A percentile compares a stretch with the other conserved stretches of the same genome.
phyloP scores from a whole-genome alignment of 352 stramenopile species.

The Globisporangium splendens region DNA sequence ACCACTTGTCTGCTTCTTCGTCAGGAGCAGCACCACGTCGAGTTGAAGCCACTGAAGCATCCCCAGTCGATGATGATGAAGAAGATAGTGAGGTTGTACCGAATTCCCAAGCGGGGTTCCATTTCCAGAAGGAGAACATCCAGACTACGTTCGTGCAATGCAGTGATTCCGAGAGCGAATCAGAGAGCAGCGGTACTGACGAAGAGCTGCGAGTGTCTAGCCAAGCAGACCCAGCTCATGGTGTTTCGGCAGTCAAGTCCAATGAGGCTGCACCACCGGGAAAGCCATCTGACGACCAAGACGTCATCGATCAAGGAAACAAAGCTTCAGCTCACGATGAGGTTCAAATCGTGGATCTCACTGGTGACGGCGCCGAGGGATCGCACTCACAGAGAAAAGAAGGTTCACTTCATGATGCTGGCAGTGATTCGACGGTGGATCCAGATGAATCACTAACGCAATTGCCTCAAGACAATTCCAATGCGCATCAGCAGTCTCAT shows the following conservation, averaged over 20 bases:
- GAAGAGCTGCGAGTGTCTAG: not conserved
- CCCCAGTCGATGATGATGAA: not conserved
- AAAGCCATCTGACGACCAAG: no score
- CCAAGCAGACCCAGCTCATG: not conserved
- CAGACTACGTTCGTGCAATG: slow-evolving; percentile 44
- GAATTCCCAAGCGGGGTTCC: slow-evolving; percentile 27
- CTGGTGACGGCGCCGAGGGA: no score
- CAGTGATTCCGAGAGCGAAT: slow-evolving; percentile 45
- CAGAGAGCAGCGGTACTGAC: not conserved
- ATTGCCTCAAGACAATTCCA: not conserved
- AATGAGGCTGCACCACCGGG: no score
- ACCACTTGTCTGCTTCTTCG: no score
- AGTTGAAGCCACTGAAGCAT: slow-evolving; percentile 2
- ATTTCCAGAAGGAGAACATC: slow-evolving; percentile 53
- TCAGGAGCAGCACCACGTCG: not conserved
- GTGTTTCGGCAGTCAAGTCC: no score
- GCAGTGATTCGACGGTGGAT: not conserved
- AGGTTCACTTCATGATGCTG: not conserved
- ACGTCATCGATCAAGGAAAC: no score
- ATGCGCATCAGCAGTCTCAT: no score
- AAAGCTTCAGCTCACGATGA: no score
- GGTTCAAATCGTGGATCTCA: no score
- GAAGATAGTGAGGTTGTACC: slow-evolving; percentile 7
- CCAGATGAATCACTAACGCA: slow-evolving; percentile 8
- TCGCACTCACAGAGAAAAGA: no score